Evolutionary conservation across 169 alveolate species (phyloP), one percentile per base, ranked within the genome.

Genomic region (Theileria parva): DNA sequence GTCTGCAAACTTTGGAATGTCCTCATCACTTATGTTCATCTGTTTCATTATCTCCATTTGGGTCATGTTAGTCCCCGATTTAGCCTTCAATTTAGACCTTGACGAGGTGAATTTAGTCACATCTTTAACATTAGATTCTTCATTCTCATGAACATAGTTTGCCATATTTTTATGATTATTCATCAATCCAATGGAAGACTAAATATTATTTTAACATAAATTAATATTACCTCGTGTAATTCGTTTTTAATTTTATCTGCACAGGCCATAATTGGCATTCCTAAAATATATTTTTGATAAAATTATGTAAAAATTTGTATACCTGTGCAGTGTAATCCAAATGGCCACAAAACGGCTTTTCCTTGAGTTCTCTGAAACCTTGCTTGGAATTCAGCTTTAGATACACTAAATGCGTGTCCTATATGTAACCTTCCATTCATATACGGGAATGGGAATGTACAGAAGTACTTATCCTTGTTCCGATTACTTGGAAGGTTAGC

Each of bases 301-400:
- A 11, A 13, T 23, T 21, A 1, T 1, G 21, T 19, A 8, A 21
- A 25, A 37, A 37, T 6, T 37, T 37, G 48, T 37, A 5, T 89
- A 72, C 99, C 99, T 0, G 99, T 98, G 91, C 99, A 97, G 90
- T 98, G 99, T 85, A 98, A 97, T 21, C 98, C 99, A 76, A 97
- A 97, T 13, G 99, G 99, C 88, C 97, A 95, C 60, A 98, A 92
- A 0, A 94, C 99, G 69, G 93, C 94, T 80, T 96, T 97, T 12
- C 99, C 99, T 28, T 87, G 84, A 88, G 97, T 93, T 70, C 98
- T 94, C 87, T 96, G 98, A 75, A 93, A 98, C 27, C 99, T 89
- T 17, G 98, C 97, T 44, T 94, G 95, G 74, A 98, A 98, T 87
- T 98, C 99, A 44, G 98, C 95, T 80, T 97, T 97, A 23, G 99